These are phyloP conservation scores for Podospora fimiseda DNA, from an alignment of 495 filamentous ascomycete genomes.

Conservation along the genomic window DNA sequence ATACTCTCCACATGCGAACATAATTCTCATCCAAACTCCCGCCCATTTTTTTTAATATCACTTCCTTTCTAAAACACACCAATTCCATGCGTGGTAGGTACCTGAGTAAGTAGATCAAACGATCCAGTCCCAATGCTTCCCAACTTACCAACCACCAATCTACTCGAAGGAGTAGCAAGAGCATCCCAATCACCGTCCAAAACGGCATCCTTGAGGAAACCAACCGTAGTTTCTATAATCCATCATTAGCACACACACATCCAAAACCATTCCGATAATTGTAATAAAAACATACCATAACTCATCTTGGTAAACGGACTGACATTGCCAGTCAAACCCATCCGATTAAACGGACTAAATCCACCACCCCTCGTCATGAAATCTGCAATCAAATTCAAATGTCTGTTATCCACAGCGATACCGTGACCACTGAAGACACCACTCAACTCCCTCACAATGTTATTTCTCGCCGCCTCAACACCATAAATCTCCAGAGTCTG, in stretches of 20 bases:
- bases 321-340: conserved; percentile 71
- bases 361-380: conserved; percentile 87
- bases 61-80: conserved; percentile 15
- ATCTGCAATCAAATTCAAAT: conserved; percentile 93
- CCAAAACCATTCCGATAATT: background rate
- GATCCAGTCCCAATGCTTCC: conserved; percentile 81
- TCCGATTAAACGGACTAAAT: conserved; percentile 86
- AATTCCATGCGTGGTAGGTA: conserved; percentile 32
- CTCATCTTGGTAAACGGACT: conserved; percentile 97
- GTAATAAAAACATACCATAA: conserved; percentile 49
- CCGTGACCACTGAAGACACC: conserved; percentile 86
- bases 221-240: conserved; percentile 69
- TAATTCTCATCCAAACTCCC: too few species aligned
- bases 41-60: too few species aligned
- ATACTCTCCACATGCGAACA: too few species aligned
- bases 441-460: conserved; percentile 81
- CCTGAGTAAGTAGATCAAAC: conserved; percentile 70
- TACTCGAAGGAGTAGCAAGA: conserved; percentile 73
- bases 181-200: conserved; percentile 85
- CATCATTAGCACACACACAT: conserved; percentile 3
- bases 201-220: conserved; percentile 86
- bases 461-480: conserved; percentile 82
- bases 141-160: conserved; percentile 80
- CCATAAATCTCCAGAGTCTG: conserved; percentile 81
- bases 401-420: conserved; percentile 86